Evolutionary conservation across 108 stramenopile species (phyloP), one percentile per base, ranked within the genome.

Genomic region (Conticribra guillardii): DNA sequence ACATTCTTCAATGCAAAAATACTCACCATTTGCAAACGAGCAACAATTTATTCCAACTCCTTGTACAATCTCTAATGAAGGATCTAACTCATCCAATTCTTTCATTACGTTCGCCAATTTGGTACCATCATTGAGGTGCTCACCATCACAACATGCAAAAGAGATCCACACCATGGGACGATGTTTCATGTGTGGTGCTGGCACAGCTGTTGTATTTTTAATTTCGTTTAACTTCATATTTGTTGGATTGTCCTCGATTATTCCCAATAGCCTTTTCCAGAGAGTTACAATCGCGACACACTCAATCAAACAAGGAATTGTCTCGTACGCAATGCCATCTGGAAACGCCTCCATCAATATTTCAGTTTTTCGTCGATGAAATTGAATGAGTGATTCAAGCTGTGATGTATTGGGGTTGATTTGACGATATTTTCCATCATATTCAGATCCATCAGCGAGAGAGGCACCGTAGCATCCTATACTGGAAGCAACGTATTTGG

Each of bases 281-380:
- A 76, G 18, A 17, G 46, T 37, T 23, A 69, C 28, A 19, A 76
- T 33, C 14, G 75, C 59, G 1, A 54, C 41, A 21, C 67, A 69
- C 60, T 82, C 85, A 48, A 56, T 23, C 7, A 82, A 26, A 41
- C 57, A 74, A 18, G 87, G 87, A 19, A 88, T 62, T 11, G 87
- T 88, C 70, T 88, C 87, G 37, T 85, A 68, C 26, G 84, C 87
- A 30, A 88, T 24, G 0, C 68, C 82, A 75, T 88, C 87, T n/a
- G 82, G 84, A 11, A 8, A 66, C 51, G 41, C 24, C 45, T 63
- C 60, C 19, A 52, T 4, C 30, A 61, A 28, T 22, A 82, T 5
- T 7, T n/a, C 61, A 14, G 47, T 16, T 57, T 84, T 87, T 19
- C 54, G 34, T 27, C 45, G 19, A 66, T 88, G 87, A 83, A 88